A percentile compares a stretch with the other conserved stretches of the same genome.
These are phyloP conservation scores for Fusarium devonianum DNA, from an alignment of 2,329 filamentous ascomycete genomes.

Conservation along the genomic window DNA sequence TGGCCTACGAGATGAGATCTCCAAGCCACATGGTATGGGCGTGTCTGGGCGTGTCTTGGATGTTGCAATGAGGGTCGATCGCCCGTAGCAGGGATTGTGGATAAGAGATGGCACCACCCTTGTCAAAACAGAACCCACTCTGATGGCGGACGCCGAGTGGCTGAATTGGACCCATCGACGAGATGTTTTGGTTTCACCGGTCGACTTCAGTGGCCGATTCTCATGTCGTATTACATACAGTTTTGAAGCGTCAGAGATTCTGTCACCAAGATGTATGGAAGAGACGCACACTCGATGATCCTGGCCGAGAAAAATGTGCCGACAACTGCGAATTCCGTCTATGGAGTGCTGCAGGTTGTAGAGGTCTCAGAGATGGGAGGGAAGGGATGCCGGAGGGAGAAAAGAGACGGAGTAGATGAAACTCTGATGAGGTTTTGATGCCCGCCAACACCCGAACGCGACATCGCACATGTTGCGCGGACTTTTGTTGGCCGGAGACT, in stretches of 20 bases:
- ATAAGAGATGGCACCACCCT: constrained; percentile 6
- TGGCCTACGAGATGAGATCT: background rate
- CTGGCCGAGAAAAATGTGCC: background rate
- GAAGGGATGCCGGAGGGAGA: background rate
- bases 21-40: background rate
- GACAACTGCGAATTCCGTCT: constrained; percentile 4
- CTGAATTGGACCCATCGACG: constrained; percentile 12
- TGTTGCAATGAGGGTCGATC: constrained; percentile 18
- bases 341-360: background rate
- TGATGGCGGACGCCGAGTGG: background rate
- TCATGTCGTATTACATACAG: too few relatives aligned
- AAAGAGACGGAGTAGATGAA: background rate
- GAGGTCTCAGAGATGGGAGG: background rate
- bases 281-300: background rate
- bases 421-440: background rate
- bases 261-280: background rate
- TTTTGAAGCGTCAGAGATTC: background rate
- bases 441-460: background rate
- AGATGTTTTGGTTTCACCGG: constrained; percentile 25
- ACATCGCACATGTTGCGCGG: too few relatives aligned
- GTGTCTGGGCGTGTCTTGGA: constrained; percentile 7
- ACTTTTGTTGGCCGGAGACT: background rate
- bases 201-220: constrained; percentile 15
- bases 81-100: constrained; percentile 7
- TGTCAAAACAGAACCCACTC: constrained; percentile 16